phyloP scores from a whole-genome alignment of 2,329 filamentous ascomycete genomes.

The Penicillium glabrum region DNA sequence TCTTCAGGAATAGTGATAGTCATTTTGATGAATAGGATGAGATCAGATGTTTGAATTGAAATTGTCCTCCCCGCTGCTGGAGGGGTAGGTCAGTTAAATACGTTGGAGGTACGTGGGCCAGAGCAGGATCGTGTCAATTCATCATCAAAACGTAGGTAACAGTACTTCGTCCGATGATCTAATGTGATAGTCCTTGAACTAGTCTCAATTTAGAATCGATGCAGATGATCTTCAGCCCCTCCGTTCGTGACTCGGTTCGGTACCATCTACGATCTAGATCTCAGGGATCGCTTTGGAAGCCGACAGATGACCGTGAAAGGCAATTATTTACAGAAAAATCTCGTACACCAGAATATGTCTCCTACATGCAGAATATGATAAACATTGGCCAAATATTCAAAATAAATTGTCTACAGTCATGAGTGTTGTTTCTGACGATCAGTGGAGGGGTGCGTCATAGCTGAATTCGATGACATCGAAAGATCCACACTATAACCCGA shows the following conservation, averaged over 20 bases:
- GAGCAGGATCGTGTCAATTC: background rate
- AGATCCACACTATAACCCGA: background rate
- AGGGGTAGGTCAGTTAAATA: background rate
- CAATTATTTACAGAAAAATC: background rate
- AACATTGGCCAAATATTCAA: background rate
- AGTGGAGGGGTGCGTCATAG: background rate
- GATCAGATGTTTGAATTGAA: background rate
- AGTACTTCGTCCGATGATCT: background rate
- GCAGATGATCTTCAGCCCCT: background rate
- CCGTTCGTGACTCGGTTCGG: background rate
- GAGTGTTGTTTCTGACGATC: background rate
- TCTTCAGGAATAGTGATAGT: conserved; percentile 4
- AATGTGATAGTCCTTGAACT: background rate
- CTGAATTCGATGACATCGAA: background rate
- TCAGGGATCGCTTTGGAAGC: background rate
- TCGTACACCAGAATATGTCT: background rate
- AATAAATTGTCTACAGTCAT: background rate
- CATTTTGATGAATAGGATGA: background rate
- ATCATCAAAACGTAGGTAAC: background rate
- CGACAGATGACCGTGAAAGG: background rate
- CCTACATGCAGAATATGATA: background rate
- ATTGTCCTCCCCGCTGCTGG: background rate
- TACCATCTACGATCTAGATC: background rate
- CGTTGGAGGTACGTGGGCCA: background rate
- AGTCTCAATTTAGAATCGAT: background rate